Base-by-base conservation (phyloP, 1,284 basidiomycete genomes). In the Fomitiporia mediterranea region DNA sequence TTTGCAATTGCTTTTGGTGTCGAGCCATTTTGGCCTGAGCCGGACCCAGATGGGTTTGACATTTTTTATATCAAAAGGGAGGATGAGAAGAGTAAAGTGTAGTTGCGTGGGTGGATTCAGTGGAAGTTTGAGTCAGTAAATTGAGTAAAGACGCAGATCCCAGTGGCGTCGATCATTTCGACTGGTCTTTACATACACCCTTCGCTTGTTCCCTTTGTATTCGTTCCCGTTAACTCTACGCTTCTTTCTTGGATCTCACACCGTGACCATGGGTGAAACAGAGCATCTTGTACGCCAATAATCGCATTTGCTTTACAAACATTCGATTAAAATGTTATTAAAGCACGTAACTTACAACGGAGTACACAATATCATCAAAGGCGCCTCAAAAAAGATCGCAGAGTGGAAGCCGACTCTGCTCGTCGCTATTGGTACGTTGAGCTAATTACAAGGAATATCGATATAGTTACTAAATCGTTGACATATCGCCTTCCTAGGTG, bases 361-460 rank as follows among this genome's bases (percentile, higher is more conserved):
- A 35, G 83, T 93, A 59, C 90, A 94, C 74, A 87, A 89, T 63
- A 75, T 90, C 58, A 90, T 93, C 62, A 80, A 81, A 63, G 72
- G 70, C 8, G 74, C 77, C 5, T 82, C 84, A 0, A 72, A 75
- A 47, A 74, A 78, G 64, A 89, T 93, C 62, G 82, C 79, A 25
- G 67, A 81, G 38, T 93, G 90, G 73, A 83, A 86, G 64, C 91
- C 90, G 17, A 83, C 90, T 67, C 70, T 91, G 60, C 74, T 93
- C 65, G 79, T 93, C 60, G 90, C 91, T 9, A 93, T 93, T 63
- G 90, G 88, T 85, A 78, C 67, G 38, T 48, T 53, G 42, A 51
- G 61, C 43, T 27, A n/a, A 15, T n/a, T 19, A n/a, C n/a, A n/a
- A n/a, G n/a, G n/a, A n/a, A n/a, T n/a, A n/a, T n/a, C n/a, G n/a